Percentiles rank a stretch among this genome's conserved stretches.
Conservation (phyloP, 108 stramenopile genomes). For the Skeletonema tropicum region DNA sequence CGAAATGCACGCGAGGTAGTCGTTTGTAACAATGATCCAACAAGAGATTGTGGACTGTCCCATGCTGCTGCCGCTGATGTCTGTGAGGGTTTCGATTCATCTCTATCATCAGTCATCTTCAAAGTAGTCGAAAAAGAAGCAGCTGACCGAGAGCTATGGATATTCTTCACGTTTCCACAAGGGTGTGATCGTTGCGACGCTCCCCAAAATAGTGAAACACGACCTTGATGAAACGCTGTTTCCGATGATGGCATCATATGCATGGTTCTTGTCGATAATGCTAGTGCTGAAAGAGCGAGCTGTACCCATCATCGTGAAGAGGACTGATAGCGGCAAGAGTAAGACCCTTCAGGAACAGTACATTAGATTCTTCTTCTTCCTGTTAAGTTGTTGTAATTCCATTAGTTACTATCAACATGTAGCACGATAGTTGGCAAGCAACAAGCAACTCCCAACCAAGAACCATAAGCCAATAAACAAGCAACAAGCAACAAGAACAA, state of each 20-base stretch:
- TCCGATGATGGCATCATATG: background rate
- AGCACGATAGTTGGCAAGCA: no score
- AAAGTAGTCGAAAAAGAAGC: background rate
- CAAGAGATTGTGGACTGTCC: slow-evolving; percentile 9
- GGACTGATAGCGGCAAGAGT: background rate
- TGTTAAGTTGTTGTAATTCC: background rate
- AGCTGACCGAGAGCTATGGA: no score
- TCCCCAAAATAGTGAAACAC: no score
- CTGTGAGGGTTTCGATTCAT: background rate
- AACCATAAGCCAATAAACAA: no score
- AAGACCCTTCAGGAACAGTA: background rate
- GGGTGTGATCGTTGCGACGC: no score
- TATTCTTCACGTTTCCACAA: no score
- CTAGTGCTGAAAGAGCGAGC: background rate
- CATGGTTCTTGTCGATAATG: background rate
- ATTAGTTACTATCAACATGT: no score
- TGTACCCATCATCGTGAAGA: background rate
- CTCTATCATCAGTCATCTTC: background rate
- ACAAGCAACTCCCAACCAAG: no score
- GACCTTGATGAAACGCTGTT: no score
- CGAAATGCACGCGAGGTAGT: slow-evolving; percentile 25
- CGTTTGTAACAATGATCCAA: slow-evolving; percentile 28
- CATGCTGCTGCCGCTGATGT: background rate
- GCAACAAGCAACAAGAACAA: no score
- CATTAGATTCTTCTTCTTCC: background rate